These are phyloP conservation scores for Pharnaceum exiguum DNA, from an alignment of 148 eudicot species.

Conservation along the genomic window DNA sequence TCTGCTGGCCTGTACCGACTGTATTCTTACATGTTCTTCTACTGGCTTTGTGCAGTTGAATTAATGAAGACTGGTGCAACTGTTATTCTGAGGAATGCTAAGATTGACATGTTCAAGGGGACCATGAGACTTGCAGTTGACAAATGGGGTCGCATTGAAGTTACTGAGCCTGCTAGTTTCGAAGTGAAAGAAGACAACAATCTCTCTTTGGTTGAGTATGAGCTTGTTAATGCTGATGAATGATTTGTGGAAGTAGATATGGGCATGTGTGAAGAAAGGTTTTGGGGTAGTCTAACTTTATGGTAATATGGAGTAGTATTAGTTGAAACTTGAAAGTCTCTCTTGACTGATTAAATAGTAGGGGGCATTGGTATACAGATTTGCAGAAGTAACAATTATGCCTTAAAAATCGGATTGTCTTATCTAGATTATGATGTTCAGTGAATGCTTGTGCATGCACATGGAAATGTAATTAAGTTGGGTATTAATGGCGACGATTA, in stretches of 20 bases:
- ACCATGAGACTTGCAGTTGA: constrained; percentile 46
- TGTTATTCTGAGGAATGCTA: constrained; percentile 32
- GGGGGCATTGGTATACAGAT: constrained; percentile 19
- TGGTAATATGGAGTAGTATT: background rate
- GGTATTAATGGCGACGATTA: background rate
- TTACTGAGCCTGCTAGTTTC: constrained; percentile 35
- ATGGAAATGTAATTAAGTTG: constrained; percentile 1
- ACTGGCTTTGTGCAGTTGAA: constrained; percentile 28
- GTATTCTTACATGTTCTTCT: background rate
- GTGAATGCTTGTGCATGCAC: background rate
- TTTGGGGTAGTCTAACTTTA: constrained; percentile 18
- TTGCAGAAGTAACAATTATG: background rate
- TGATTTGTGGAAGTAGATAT: constrained; percentile 13
- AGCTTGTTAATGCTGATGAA: constrained; percentile 34
- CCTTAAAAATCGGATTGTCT: constrained; percentile 4
- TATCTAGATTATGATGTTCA: constrained; percentile 10
- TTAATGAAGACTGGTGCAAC: constrained; percentile 39
- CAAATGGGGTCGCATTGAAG: constrained; percentile 45
- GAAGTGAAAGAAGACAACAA: constrained; percentile 36
- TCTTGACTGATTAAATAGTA: constrained; percentile 7
- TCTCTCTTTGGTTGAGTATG: constrained; percentile 40
- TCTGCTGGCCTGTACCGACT: too few species aligned
- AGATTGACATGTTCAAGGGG: constrained; percentile 45
- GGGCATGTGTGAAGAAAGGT: constrained; percentile 1
- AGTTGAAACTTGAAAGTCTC: constrained; percentile 3